A percentile compares a stretch with the other conserved stretches of the same genome.
Evolutionary conservation across 345 rosid genomes (phyloP).

Genomic region (Hirschfeldia incana): DNA sequence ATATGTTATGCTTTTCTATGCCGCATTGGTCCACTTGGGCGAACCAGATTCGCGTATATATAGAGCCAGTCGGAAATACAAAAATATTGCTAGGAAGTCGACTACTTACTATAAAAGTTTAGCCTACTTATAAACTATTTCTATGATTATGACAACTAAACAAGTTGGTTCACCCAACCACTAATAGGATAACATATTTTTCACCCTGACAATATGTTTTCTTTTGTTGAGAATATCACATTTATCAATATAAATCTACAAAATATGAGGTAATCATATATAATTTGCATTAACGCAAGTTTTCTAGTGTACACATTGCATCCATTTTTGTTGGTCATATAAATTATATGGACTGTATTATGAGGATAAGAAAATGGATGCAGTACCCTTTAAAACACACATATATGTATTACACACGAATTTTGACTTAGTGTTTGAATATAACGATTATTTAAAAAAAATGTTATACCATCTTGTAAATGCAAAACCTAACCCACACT

Average conservation of each 20-base stretch:
- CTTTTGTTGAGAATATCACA: not conserved
- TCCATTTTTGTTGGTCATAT: too few species aligned
- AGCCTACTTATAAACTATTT: constrained; percentile 1
- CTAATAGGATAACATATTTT: not conserved
- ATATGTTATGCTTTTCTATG: not conserved
- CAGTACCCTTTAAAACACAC: not conserved
- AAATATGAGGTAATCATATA: not conserved
- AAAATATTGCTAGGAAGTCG: not conserved
- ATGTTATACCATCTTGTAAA: not conserved
- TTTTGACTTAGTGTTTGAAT: too few species aligned
- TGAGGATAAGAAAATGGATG: not conserved
- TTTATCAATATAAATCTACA: not conserved
- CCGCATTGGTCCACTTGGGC: constrained; percentile 8
- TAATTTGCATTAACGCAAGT: not conserved
- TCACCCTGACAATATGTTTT: not conserved
- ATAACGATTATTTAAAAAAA: not conserved
- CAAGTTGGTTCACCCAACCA: not conserved
- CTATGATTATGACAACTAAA: constrained; percentile 1
- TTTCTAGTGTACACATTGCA: not conserved
- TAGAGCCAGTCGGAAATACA: not conserved
- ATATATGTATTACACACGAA: too few species aligned
- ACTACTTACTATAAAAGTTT: constrained; percentile 11
- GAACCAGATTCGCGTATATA: not conserved
- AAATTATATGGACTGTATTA: not conserved
- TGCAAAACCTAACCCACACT: not conserved